Evolutionary conservation across 2,329 filamentous ascomycete species (phyloP), one percentile per base, ranked within the genome.

Genomic region (Penicillium sp.): DNA sequence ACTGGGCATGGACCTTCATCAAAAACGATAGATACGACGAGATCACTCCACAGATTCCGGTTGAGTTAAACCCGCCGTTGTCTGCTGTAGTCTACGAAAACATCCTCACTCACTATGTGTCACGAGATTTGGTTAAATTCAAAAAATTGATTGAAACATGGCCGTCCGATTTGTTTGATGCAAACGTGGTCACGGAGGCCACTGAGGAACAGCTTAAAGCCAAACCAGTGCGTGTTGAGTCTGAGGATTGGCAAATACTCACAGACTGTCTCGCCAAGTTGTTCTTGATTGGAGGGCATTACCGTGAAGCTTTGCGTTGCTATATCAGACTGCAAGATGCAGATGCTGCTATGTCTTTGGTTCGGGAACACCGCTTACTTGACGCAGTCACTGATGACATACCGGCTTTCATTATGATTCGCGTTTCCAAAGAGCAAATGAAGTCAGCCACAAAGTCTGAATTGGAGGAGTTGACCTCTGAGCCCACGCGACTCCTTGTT

Each of bases 1-100:
- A 95, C 65, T 97, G 93, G 91, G 88, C 95, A 5, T 95, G 89
- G 84, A 87, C 84, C 0, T 99, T 99, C 74, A 90, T 91, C 7
- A 88, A 91, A 38, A 88, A 89, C 2, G 83, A 90, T 60, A 91
- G 86, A 67, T 91, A 96, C 64, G 90, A 97, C 69, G 92, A 96
- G 63, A 96, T 99, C 57, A 88, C 89, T 5, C 82, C 88, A 34
- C 86, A 88, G 65, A 89, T 99, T 29, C 94, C 94, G 0, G 85
- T 84, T 1, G 84, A 86, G n/a, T 81, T 95, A 69, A 84, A 83
- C 27, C 92, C 92, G 7, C 87, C 90, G 0, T 80, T 99, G 11
- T 86, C 91, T 0, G 86, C 87, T 1, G 83, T 88, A 10, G 86
- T 96, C 18, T 99, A 97, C 70, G 93, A 97, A 70, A 84, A 93